Base-by-base conservation (phyloP, 352 stramenopile species). In the Pythium brassicae region DNA sequence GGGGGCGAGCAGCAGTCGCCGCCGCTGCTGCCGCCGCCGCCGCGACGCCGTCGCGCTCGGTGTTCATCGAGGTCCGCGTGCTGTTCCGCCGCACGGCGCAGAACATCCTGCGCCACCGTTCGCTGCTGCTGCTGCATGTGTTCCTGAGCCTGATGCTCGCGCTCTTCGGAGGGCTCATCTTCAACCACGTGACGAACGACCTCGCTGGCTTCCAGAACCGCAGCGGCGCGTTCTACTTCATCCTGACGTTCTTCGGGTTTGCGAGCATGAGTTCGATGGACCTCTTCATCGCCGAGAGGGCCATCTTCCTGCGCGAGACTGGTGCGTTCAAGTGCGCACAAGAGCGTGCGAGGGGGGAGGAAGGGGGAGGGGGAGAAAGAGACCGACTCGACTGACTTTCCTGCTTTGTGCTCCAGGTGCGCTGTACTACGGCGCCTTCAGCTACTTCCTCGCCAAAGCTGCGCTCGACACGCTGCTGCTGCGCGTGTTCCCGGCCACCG, bases 241-340 rank as follows among this genome's bases (percentile, higher is more conserved):
- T 89, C 46, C 63, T 94, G 56, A 94, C 81, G 15, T 92, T 94
- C 50, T 94, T 94, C 50, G 83, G 79, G 26, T 94, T 94, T 60
- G 76, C 79, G 0, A 91, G 76, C 50, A 78, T 94, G 68, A 92
- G 83, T 57, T 92, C 81, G 1, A 94, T 94, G 83, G 81, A 91
- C 53, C 53, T 90, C 8, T 94, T 94, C 52, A 89, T 92, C 48
- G 56, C 69, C 12, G 81, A 94, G 53, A 73, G 83, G 5, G 50
- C 67, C 14, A 89, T 94, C 46, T 94, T 94, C 50, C 52, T 92
- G 40, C 79, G 83, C 29, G 83, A 94, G 55, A 83, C 81, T 9
- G 76, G 70, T 71, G 42, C 15, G 69, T 55, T 35, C 5, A 10
- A 35, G 29, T 35, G 5, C 29, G 29, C 9, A 35, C 29, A 35